Conservation (phyloP, 768 basidiomycete genomes). For the Exsudoporus frostii region DNA sequence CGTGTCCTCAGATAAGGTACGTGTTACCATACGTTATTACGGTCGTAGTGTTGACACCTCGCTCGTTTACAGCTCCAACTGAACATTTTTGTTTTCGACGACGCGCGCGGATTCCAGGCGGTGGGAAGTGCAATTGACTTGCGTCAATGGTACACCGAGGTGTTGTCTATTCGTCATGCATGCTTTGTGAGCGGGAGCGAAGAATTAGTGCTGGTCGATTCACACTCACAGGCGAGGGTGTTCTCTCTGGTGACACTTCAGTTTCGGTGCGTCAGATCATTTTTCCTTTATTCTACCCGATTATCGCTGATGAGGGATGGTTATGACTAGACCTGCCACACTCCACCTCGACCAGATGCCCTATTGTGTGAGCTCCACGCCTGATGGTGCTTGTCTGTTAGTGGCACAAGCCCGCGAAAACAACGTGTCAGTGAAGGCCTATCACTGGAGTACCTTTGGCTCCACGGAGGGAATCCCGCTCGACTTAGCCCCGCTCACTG, state of each 20-base stretch:
- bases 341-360: slow-evolving; percentile 38
- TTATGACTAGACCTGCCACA: slow-evolving; percentile 40
- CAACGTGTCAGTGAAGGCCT: slow-evolving; percentile 33
- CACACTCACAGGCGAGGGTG: slow-evolving; percentile 40
- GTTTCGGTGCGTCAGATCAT: slow-evolving; percentile 40
- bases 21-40: background rate
- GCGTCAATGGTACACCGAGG: slow-evolving; percentile 39
- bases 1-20: slow-evolving; percentile 42
- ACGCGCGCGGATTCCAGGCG: slow-evolving; percentile 40
- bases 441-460: slow-evolving; percentile 59
- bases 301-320: background rate
- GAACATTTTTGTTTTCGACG: slow-evolving; percentile 48
- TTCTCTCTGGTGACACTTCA: slow-evolving; percentile 53
- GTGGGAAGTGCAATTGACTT: slow-evolving; percentile 42
- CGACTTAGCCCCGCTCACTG: slow-evolving; percentile 27
- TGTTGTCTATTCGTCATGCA: slow-evolving; percentile 30
- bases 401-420: slow-evolving; percentile 23
- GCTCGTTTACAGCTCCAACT: slow-evolving; percentile 30
- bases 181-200: slow-evolving; percentile 50
- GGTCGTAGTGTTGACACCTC: background rate
- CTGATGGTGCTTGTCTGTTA: slow-evolving; percentile 54
- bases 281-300: background rate
- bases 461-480: slow-evolving; percentile 43
- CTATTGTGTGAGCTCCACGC: slow-evolving; percentile 37
- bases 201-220: slow-evolving; percentile 52